Conservation (phyloP, 2,329 filamentous ascomycete genomes). For the Thermothelomyces thermophilus region DNA sequence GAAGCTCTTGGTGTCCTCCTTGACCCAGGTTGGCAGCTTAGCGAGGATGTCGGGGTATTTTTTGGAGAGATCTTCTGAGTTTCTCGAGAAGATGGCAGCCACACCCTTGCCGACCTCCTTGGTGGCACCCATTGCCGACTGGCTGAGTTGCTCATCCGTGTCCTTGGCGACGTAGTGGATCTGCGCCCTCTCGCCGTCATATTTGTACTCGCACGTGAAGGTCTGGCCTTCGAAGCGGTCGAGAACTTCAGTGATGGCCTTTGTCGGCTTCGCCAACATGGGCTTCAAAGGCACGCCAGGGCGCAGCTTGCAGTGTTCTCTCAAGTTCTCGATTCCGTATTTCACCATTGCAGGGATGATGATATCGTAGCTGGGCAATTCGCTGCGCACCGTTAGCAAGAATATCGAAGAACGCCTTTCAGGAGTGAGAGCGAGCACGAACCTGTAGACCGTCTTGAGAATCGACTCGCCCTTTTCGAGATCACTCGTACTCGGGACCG, state of each 20-base stretch:
- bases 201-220: conserved; percentile 99
- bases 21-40: conserved; percentile 85
- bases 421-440: conserved; percentile 25
- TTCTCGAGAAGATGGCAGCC: conserved; percentile 91
- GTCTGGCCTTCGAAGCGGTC: conserved; percentile 93
- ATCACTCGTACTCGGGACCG: conserved; percentile 65
- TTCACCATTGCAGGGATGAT: conserved; percentile 87
- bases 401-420: neutral
- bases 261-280: conserved; percentile 97
- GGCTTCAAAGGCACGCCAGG: conserved; percentile 94
- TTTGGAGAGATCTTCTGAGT: conserved; percentile 93
- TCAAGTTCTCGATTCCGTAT: conserved; percentile 75
- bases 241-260: conserved; percentile 94
- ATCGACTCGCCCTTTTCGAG: conserved; percentile 77
- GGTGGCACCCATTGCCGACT: conserved; percentile 52
- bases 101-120: conserved; percentile 67
- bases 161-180: conserved; percentile 94
- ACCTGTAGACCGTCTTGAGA: conserved; percentile 88
- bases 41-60: conserved; percentile 95
- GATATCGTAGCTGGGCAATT: conserved; percentile 89
- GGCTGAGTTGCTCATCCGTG: conserved; percentile 60
- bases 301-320: conserved; percentile 80
- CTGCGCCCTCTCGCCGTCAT: conserved; percentile 95
- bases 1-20: conserved; percentile 83
- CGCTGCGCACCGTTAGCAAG: conserved; percentile 49